Evolutionary conservation across 805 yeast species (phyloP), one percentile per base, ranked within the genome.

Genomic region (Ogataea populi-albae): DNA sequence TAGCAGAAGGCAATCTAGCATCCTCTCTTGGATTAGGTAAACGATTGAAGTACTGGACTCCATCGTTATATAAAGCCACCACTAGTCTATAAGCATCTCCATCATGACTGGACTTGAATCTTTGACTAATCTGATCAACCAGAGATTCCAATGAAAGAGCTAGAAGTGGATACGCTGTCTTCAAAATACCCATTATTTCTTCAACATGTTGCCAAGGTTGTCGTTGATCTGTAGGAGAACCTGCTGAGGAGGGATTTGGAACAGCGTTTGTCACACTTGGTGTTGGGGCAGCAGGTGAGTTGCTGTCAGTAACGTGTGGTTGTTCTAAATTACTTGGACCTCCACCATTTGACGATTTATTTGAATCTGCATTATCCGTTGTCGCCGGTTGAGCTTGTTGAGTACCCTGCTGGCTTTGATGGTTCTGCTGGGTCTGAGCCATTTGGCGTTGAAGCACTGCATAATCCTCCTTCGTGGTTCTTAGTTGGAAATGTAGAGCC

Each of bases 81-180:
- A 95, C 89, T 37, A 93, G 69, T 47, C 99, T 71, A 61, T 93
- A 94, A 1, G 96, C 91, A 61, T 93, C 98, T 53, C 91, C 98
- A 59, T 93, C 98, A 1, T 93, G 86, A 29, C 85, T 83, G 23
- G 95, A 81, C 62, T 91, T 93, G 71, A 93, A 91, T 37, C 97
- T 71, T 57, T 88, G 96, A 52, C 81, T 82, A 37, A 93, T 86
- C 65, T 94, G 98, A 53, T 94, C 98, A 19, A 93, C 97, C 36
- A 94, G 65, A 0, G 98, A 87, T 61, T 93, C 99, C 45, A 94
- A 70, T 0, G 97, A 87, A 29, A 93, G 72, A 0, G 98, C 96
- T 44, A 93, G 65, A 35, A 93, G 65, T 2, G 99, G 99, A 59
- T 89, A 93, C 0, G 98, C 96, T 0, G 99, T 94, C 58, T 93